Conservation (phyloP, 768 basidiomycete genomes). For the Pleurotus pulmonarius region DNA sequence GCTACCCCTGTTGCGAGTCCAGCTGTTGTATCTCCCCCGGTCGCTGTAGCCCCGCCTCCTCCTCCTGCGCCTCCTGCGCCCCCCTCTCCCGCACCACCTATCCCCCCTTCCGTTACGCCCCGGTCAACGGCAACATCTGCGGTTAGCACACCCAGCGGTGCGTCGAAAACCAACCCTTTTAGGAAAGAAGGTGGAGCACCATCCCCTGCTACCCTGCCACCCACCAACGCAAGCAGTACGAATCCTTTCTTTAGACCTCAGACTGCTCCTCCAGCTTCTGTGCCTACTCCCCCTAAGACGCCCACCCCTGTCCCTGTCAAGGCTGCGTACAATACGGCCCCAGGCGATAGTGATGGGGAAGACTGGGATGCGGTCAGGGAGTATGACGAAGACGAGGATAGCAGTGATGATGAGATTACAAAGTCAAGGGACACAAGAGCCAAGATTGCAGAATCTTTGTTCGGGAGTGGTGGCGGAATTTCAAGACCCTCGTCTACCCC, state of each 20-base stretch:
- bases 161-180: slow-evolving; percentile 77
- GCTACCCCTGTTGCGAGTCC: slow-evolving; percentile 26
- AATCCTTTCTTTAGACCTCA: slow-evolving; percentile 65
- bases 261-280: slow-evolving; percentile 25
- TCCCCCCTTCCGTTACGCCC: slow-evolving; percentile 21
- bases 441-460: slow-evolving; percentile 76
- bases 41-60: slow-evolving; percentile 21
- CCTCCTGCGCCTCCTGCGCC: slow-evolving; percentile 32
- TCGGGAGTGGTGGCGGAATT: slow-evolving; percentile 46
- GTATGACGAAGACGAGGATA: slow-evolving; percentile 61
- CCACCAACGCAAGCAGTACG: slow-evolving; percentile 36
- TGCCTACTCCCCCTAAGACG: slow-evolving; percentile 42
- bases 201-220: slow-evolving; percentile 26
- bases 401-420: slow-evolving; percentile 78
- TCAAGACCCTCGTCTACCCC: slow-evolving; percentile 22
- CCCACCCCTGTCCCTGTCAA: slow-evolving; percentile 53
- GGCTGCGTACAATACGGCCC: slow-evolving; percentile 59
- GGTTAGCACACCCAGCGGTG: slow-evolving; percentile 29
- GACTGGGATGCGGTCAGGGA: slow-evolving; percentile 88
- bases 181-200: slow-evolving; percentile 38
- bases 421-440: slow-evolving; percentile 59
- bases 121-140: slow-evolving; percentile 20
- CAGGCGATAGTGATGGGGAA: slow-evolving; percentile 51
- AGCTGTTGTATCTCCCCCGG: slow-evolving; percentile 26
- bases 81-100: slow-evolving; percentile 27